Percentiles rank a stretch among this genome's conserved stretches.
Evolutionary conservation across 331 rosid genomes (phyloP).

Genomic region (Spiraea crenata): DNA sequence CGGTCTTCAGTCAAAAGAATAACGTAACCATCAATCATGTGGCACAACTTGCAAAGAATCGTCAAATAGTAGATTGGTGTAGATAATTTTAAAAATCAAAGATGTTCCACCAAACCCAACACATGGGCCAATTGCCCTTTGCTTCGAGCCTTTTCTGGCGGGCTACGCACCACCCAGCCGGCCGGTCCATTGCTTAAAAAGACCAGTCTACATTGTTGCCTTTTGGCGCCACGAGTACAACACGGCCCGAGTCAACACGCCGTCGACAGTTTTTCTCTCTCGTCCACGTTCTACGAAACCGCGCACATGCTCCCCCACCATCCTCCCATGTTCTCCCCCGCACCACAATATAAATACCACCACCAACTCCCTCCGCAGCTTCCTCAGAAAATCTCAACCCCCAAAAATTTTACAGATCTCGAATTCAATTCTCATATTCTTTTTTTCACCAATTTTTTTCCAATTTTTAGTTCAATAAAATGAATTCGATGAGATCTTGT

Average conservation of each 20-base stretch:
- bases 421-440: no score
- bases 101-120: not conserved
- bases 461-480: conserved; percentile 23
- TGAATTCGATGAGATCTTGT: conserved; percentile 27
- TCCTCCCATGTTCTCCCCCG: not conserved
- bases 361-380: not conserved
- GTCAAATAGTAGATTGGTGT: no score
- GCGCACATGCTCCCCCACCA: conserved; percentile 11
- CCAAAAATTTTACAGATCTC: not conserved
- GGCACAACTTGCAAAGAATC: no score
- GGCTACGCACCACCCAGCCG: not conserved
- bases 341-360: conserved; percentile 26
- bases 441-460: not conserved
- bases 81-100: not conserved
- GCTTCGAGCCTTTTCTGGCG: not conserved
- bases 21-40: no score
- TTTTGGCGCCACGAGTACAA: not conserved
- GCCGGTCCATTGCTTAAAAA: not conserved
- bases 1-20: no score
- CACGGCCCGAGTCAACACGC: conserved; percentile 26
- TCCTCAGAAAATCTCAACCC: not conserved
- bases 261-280: conserved; percentile 23
- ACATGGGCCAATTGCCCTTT: not conserved
- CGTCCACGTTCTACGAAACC: conserved; percentile 30
- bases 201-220: no score